Percentiles rank a stretch among this genome's conserved stretches.
phyloP scores from a whole-genome alignment of 2,329 filamentous ascomycete species.

The Sporothrix pallida region DNA sequence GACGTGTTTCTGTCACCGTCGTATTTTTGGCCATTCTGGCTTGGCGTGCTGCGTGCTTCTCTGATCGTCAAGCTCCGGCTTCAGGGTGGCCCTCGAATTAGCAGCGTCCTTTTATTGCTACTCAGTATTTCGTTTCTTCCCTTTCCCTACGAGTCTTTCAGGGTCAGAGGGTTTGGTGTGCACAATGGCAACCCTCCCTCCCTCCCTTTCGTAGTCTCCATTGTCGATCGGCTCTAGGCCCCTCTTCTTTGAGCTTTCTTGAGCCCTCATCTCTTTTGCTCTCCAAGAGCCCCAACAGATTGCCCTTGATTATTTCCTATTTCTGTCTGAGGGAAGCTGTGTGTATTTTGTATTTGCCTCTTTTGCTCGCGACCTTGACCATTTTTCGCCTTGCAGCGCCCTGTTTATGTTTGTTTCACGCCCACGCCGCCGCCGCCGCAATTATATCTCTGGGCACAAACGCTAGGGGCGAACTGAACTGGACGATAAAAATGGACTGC shows the following conservation, averaged over 20 bases:
- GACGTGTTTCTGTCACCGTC: constrained; percentile 14
- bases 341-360: too few species aligned
- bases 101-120: background rate
- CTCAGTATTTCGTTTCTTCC: background rate
- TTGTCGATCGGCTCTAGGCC: constrained; percentile 19
- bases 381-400: background rate
- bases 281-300: background rate
- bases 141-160: background rate
- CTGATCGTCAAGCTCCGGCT: background rate
- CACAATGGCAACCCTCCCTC: constrained; percentile 12
- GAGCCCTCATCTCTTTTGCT: too few species aligned
- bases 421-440: constrained; percentile 16
- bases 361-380: background rate
- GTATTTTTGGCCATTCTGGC: constrained; percentile 17
- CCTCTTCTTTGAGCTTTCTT: background rate
- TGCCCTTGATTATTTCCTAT: background rate
- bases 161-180: background rate
- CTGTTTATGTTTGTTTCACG: constrained; percentile 12
- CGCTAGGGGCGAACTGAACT: constrained; percentile 20
- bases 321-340: background rate
- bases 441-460: background rate
- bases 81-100: too few species aligned
- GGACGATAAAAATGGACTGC: background rate
- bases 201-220: constrained; percentile 16
- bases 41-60: background rate